These are phyloP conservation scores for Lasiodiplodia sp. DNA, from an alignment of 2,329 filamentous ascomycete genomes.

Conservation along the genomic window DNA sequence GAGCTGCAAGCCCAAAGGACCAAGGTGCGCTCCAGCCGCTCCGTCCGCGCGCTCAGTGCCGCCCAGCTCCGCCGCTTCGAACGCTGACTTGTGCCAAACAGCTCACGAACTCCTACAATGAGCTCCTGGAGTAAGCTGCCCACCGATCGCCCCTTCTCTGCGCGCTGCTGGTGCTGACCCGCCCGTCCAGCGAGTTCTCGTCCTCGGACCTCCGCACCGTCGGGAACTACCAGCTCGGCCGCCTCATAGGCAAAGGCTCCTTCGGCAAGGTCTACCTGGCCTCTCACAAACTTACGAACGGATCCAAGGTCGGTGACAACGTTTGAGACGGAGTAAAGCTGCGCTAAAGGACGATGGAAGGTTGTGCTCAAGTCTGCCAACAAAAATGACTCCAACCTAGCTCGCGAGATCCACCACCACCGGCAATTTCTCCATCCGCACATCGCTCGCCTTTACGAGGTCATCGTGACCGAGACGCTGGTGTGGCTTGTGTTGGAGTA, in stretches of 20 bases:
- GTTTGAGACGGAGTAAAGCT: neutral
- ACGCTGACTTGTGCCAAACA: constrained; percentile 49
- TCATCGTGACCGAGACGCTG: constrained; percentile 92
- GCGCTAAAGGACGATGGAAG: constrained; percentile 54
- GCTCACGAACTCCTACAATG: constrained; percentile 97
- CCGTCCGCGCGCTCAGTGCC: constrained; percentile 15
- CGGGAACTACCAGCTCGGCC: constrained; percentile 91
- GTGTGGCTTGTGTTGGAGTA: constrained; percentile 98
- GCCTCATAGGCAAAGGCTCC: constrained; percentile 93
- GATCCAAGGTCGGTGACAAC: constrained; percentile 76
- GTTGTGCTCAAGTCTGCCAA: constrained; percentile 98
- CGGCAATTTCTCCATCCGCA: constrained; percentile 97
- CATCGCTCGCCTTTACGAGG: constrained; percentile 95
- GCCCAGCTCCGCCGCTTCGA: constrained; percentile 16
- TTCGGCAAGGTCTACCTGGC: constrained; percentile 99
- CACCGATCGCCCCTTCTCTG: neutral
- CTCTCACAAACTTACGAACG: constrained; percentile 96
- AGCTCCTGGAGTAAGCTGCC: constrained; percentile 82
- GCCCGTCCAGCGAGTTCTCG: constrained; percentile 78
- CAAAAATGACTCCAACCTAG: constrained; percentile 93
- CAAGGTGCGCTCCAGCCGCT: constrained; percentile 54
- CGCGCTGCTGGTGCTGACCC: constrained; percentile 29
- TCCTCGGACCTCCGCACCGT: constrained; percentile 89
- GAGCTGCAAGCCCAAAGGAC: constrained; percentile 66
- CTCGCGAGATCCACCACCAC: constrained; percentile 97